These are phyloP conservation scores for Aspergillus transmontanensis DNA, from an alignment of 2,329 filamentous ascomycete genomes.

Conservation along the genomic window DNA sequence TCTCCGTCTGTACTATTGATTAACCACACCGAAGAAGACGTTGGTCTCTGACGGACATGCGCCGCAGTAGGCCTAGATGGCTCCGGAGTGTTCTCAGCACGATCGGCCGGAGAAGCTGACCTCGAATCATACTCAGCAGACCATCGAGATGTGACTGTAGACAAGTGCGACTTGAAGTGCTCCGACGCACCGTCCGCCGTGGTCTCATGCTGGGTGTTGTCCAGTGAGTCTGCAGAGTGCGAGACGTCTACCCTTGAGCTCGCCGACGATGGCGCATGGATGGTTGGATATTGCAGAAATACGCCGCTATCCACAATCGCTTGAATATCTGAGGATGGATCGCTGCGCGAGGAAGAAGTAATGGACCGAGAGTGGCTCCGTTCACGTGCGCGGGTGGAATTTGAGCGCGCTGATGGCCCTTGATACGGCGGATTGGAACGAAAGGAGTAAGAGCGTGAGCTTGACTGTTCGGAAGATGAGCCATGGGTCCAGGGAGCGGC, in stretches of 20 bases:
- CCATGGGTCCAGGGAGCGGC: conserved; percentile 38
- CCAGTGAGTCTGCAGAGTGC: conserved; percentile 23
- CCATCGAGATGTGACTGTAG: conserved; percentile 48
- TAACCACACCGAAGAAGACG: conserved; percentile 37
- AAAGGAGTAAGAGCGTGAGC: conserved; percentile 40
- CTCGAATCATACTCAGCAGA: conserved; percentile 37
- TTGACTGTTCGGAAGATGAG: conserved; percentile 35
- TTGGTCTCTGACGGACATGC: conserved; percentile 24
- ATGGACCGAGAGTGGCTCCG: conserved; percentile 35
- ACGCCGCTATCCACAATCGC: conserved; percentile 39
- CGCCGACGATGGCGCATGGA: conserved; percentile 41
- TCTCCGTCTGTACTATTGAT: conserved; percentile 36
- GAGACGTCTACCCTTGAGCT: conserved; percentile 46
- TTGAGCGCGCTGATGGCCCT: conserved; percentile 38
- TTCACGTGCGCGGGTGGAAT: conserved; percentile 31
- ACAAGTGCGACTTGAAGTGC: conserved; percentile 47
- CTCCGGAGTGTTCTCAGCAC: conserved; percentile 23
- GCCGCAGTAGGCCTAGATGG: conserved; percentile 27
- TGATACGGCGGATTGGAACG: conserved; percentile 43
- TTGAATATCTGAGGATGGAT: conserved; percentile 40
- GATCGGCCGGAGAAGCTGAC: conserved; percentile 25
- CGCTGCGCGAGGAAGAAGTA: conserved; percentile 38
- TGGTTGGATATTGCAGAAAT: conserved; percentile 42
- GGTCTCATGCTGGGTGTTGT: conserved; percentile 28
- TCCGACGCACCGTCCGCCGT: conserved; percentile 37